Percentiles rank a stretch among this genome's conserved stretches.
Conservation (phyloP, 23 red algal species). For the Chondrus crispus region DNA sequence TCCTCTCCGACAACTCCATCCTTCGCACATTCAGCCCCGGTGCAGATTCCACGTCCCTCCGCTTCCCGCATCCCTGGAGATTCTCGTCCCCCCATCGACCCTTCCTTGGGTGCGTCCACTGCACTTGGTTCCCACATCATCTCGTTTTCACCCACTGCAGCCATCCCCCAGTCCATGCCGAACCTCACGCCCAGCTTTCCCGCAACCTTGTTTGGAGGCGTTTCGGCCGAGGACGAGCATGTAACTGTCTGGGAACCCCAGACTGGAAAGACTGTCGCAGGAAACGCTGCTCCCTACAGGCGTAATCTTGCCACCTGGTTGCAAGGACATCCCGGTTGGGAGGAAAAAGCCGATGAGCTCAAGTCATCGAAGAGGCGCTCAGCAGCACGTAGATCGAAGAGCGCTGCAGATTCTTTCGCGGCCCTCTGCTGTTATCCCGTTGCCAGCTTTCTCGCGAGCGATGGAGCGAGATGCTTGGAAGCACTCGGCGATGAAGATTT, state of each 20-base stretch:
- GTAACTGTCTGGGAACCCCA: conserved; percentile 98
- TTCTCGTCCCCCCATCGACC: neutral
- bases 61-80: neutral
- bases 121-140: neutral
- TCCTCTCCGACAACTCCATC: neutral
- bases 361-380: conserved; percentile 93
- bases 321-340: conserved; percentile 81
- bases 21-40: neutral
- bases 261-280: conserved; percentile 95
- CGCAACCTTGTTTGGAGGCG: conserved; percentile 43
- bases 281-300: conserved; percentile 97
- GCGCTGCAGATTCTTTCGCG: conserved; percentile 70
- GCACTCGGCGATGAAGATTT: neutral
- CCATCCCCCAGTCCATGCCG: conserved; percentile 38
- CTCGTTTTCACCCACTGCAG: neutral
- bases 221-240: conserved; percentile 91
- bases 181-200: conserved; percentile 54
- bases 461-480: conserved; percentile 3
- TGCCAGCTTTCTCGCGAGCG: conserved; percentile 17
- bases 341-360: conserved; percentile 93
- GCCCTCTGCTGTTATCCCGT: conserved; percentile 73
- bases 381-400: conserved; percentile 67
- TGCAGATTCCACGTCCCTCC: too few relatives aligned
- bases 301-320: conserved; percentile 90
- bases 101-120: neutral